Conservation (phyloP, 202 grass and related monocot genomes). For the Zizania palustris region DNA sequence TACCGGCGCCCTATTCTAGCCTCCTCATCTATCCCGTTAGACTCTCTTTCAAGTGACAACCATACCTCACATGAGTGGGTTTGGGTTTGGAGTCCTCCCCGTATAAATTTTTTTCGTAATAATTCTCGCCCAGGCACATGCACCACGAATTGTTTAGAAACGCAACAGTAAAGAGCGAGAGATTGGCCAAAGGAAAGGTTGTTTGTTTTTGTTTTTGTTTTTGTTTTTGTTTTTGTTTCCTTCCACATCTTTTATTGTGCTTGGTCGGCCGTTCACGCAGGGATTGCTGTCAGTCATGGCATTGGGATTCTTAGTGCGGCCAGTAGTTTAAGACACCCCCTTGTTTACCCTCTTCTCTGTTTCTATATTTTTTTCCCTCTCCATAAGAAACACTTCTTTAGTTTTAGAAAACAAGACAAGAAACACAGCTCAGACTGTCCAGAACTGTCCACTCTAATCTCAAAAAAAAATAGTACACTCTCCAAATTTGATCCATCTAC, state of each 20-base stretch:
- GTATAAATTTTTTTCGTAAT: too few species aligned
- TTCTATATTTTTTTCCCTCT: background rate
- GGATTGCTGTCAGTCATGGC: conserved; percentile 52
- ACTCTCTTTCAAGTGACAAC: too few species aligned
- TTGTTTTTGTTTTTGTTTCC: conserved; percentile 68
- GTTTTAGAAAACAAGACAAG: conserved; percentile 16
- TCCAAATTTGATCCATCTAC: background rate
- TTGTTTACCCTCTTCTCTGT: background rate
- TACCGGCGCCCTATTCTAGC: too few species aligned
- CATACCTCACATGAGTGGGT: too few species aligned
- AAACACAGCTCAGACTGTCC: conserved; percentile 43
- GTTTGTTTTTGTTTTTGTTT: conserved; percentile 69
- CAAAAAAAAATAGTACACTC: too few species aligned
- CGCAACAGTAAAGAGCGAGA: conserved; percentile 27
- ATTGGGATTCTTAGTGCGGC: conserved; percentile 57
- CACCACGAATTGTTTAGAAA: conserved; percentile 40
- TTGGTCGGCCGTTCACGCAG: conserved; percentile 50
- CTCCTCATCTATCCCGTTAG: too few species aligned
- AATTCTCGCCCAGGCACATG: conserved; percentile 30
- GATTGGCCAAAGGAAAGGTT: conserved; percentile 47
- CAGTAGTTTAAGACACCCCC: conserved; percentile 34
- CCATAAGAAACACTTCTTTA: background rate
- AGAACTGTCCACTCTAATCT: background rate
- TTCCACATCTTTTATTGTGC: conserved; percentile 66
- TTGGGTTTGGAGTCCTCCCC: too few species aligned